These are phyloP conservation scores for Spencermartinsiella ligniputridi DNA, from an alignment of 1,139 yeast species.

Conservation along the genomic window DNA sequence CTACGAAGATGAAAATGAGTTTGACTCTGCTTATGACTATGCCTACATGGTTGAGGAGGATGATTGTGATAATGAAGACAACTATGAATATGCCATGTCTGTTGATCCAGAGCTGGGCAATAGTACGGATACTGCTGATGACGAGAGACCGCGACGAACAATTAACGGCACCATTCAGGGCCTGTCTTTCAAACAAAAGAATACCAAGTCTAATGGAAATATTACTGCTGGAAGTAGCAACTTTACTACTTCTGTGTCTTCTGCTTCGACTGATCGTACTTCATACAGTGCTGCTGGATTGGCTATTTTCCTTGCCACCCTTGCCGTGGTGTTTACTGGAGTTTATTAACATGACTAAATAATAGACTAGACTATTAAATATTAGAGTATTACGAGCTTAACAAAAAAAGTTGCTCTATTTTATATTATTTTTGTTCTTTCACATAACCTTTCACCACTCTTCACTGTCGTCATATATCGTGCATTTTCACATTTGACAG, in stretches of 20 bases:
- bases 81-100: not conserved
- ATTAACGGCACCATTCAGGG: not conserved
- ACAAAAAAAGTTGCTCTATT: too few relatives aligned
- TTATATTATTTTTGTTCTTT: too few relatives aligned
- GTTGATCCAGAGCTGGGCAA: not conserved
- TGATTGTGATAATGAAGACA: conserved; percentile 4
- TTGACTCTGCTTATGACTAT: conserved; percentile 1
- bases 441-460: too few relatives aligned
- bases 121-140: not conserved
- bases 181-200: not conserved
- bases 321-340: not conserved
- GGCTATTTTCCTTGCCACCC: not conserved
- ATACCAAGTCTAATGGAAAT: not conserved
- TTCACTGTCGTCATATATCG: too few relatives aligned
- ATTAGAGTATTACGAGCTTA: too few relatives aligned
- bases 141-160: not conserved
- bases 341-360: not conserved
- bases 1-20: too few relatives aligned
- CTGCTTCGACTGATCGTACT: not conserved
- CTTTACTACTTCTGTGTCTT: not conserved
- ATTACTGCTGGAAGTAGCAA: conserved; percentile 1
- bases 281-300: not conserved
- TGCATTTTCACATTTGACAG: too few relatives aligned
- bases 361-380: not conserved
- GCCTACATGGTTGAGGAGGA: not conserved